Percentiles rank a stretch among this genome's conserved stretches.
phyloP scores from a whole-genome alignment of 129 eudicot genomes.

The Escallonia rubra region DNA sequence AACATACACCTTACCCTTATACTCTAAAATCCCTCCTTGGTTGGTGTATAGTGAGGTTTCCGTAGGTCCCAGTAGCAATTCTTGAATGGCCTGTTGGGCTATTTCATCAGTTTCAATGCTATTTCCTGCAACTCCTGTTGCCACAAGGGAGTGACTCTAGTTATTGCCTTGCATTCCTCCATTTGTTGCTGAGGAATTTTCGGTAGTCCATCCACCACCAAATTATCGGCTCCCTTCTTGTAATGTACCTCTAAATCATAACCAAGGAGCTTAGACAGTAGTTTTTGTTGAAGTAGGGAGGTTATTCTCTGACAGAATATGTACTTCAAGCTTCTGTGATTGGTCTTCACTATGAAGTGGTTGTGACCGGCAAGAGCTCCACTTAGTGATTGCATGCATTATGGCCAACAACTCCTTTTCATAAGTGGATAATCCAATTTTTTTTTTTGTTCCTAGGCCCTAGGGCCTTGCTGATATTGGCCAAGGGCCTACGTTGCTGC shows the following conservation, averaged over 20 bases:
- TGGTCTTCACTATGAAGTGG: not conserved
- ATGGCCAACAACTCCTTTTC: slow-evolving; percentile 2
- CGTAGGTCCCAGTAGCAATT: not conserved
- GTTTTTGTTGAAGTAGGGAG: not conserved
- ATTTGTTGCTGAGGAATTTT: too few species aligned
- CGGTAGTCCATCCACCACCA: not conserved
- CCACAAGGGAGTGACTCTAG: not conserved
- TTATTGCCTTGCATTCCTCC: not conserved
- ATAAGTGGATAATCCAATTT: not conserved
- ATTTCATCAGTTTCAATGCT: not conserved
- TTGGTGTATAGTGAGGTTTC: not conserved
- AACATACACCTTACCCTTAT: not conserved
- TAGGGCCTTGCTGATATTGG: not conserved
- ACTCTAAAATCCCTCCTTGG: not conserved
- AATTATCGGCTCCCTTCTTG: not conserved
- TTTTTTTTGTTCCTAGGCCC: not conserved
- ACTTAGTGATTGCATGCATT: not conserved
- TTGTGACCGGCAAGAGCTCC: not conserved
- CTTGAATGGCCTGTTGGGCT: not conserved
- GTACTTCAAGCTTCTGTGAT: not conserved
- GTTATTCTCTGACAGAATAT: not conserved
- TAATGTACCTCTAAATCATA: not conserved
- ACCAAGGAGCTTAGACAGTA: not conserved
- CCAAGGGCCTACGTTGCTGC: not conserved
- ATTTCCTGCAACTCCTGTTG: not conserved